Percentiles rank a stretch among this genome's conserved stretches.
Evolutionary conservation across 495 filamentous ascomycete genomes (phyloP).

Genomic region (Penicillium chermesinum): DNA sequence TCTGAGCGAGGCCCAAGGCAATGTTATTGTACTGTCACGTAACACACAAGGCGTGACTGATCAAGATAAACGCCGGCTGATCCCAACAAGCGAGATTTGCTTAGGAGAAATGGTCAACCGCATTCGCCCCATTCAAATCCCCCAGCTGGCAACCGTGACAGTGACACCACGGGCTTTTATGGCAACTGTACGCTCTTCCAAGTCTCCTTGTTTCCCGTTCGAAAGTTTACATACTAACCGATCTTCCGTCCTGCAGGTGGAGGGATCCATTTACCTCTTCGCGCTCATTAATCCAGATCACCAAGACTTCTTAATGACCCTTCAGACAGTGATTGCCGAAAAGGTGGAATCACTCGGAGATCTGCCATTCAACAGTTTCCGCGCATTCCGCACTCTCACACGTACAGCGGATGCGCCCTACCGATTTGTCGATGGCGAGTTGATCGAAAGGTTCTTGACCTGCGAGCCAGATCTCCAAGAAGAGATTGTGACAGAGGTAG

Average conservation of each 20-base stretch:
- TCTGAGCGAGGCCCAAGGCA: constrained; percentile 79
- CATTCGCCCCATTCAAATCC: constrained; percentile 56
- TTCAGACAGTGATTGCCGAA: constrained; percentile 68
- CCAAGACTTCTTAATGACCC: constrained; percentile 74
- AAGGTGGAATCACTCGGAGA: constrained; percentile 60
- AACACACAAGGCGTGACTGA: constrained; percentile 66
- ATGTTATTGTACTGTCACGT: constrained; percentile 70
- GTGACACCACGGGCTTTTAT: constrained; percentile 82
- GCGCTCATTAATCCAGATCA: constrained; percentile 63
- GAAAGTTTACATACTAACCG: background rate
- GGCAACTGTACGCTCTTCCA: constrained; percentile 63
- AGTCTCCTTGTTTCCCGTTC: background rate
- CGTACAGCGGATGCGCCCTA: constrained; percentile 70
- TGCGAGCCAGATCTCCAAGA: constrained; percentile 57
- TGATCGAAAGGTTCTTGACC: constrained; percentile 81
- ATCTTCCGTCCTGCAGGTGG: constrained; percentile 50
- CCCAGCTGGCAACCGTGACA: constrained; percentile 57
- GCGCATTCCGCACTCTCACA: constrained; percentile 68
- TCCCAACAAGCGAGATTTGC: constrained; percentile 71
- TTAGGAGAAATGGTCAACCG: constrained; percentile 90
- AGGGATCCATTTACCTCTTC: constrained; percentile 89
- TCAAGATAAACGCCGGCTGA: constrained; percentile 66
- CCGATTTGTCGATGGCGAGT: constrained; percentile 88
- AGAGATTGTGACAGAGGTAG: constrained; percentile 56
- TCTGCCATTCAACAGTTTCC: constrained; percentile 69